Evolutionary conservation across 805 yeast genomes (phyloP).

Genomic region (Blastobotrys parvus): DNA sequence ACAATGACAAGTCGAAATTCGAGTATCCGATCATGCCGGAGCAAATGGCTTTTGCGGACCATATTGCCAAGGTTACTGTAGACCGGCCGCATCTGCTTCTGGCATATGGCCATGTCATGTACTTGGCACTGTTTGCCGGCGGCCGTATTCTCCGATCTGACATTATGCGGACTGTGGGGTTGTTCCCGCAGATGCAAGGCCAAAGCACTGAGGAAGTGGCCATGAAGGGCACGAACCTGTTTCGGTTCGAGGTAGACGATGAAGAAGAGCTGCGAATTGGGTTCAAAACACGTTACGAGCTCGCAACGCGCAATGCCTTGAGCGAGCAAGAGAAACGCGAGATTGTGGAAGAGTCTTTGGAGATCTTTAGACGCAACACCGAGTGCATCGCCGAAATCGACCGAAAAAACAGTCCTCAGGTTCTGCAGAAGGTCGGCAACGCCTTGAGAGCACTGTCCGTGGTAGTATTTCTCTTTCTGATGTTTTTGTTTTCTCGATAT

Average conservation of each 20-base stretch:
- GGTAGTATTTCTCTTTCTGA: not conserved
- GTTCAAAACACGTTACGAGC: slow-evolving; percentile 71
- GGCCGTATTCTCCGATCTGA: slow-evolving; percentile 66
- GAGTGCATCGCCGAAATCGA: slow-evolving; percentile 60
- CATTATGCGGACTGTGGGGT: slow-evolving; percentile 54
- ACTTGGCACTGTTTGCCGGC: slow-evolving; percentile 80
- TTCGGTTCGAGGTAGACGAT: slow-evolving; percentile 59
- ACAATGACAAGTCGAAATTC: slow-evolving; percentile 48
- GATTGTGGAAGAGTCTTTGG: slow-evolving; percentile 58
- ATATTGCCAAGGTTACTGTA: slow-evolving; percentile 44
- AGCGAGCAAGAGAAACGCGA: slow-evolving; percentile 64
- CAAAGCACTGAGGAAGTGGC: slow-evolving; percentile 56
- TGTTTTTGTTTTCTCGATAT: not conserved
- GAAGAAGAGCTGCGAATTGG: slow-evolving; percentile 54
- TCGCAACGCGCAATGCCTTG: slow-evolving; percentile 62
- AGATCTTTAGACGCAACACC: slow-evolving; percentile 56
- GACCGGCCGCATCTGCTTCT: slow-evolving; percentile 63
- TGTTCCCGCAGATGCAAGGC: slow-evolving; percentile 69
- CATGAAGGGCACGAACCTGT: slow-evolving; percentile 59
- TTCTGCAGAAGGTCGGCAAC: slow-evolving; percentile 14
- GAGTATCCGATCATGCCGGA: slow-evolving; percentile 46
- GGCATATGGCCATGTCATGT: slow-evolving; percentile 81
- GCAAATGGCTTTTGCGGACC: slow-evolving; percentile 55
- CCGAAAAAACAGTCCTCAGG: slow-evolving; percentile 51
- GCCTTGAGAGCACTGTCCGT: not conserved